Base-by-base conservation (phyloP, 1,139 yeast genomes). In the Torulaspora pretoriensis region DNA sequence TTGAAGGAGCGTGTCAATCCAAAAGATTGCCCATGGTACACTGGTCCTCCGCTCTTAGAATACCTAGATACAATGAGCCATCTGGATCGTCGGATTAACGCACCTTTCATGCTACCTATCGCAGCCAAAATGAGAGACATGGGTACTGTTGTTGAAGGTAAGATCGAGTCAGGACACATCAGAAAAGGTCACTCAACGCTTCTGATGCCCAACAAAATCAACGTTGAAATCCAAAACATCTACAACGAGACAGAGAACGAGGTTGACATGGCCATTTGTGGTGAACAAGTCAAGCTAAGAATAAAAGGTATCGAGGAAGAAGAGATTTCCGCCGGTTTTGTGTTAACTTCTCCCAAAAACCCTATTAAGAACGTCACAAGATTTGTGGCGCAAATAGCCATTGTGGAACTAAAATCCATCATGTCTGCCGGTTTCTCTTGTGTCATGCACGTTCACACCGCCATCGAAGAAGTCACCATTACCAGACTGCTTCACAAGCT, bases 371-470 rank as follows among this genome's bases (percentile, higher is more conserved):
- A 95, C 26, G 95, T 87, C 40, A 84, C 94, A 32, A 78, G 76
- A 58, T 92, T 92, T 64, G 96, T 89, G 69, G 98, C 98, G 4
- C 97, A 92, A 70, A 80, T 92, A 55, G 97, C 97, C 48, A 87
- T 92, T 70, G 96, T 94, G 50, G 99, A 92, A 70, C 80, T 92
- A 67, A 88, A 85, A 71, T 85, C 96, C 14, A 90, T 92, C 63
- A 75, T 92, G 64, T 87, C 98, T 8, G 82, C 94, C 44, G 99
- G 99, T 51, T 92, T 83, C 73, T 81, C 96, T 9, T 92, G 98
- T 78, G 97, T 92, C 49, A 90, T 92, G 97, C 98, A 92, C 65
- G 83, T 92, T 61, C 98, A 94, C 73, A 88, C 98, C 40, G 97
- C 98, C 45, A 88, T 92, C 61, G 97, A 92, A 70, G 98, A 92